Conservation (phyloP, 2,329 filamentous ascomycete species). For the Monosporascus sp. region DNA sequence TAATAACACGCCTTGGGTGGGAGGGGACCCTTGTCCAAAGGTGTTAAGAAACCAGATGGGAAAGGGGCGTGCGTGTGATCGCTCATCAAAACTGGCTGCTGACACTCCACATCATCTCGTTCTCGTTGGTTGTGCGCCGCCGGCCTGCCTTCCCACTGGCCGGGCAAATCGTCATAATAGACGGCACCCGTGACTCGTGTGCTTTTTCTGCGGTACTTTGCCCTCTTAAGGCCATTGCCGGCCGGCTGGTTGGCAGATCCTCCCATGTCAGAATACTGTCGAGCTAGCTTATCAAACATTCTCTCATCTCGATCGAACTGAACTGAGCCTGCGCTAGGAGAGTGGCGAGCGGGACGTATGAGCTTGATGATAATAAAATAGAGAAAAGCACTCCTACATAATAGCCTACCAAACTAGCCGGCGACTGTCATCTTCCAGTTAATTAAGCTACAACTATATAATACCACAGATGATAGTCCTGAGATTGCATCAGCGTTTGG, state of each 20-base stretch:
- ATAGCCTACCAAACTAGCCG: not conserved
- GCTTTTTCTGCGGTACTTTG: constrained; percentile 13
- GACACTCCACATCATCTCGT: constrained; percentile 22
- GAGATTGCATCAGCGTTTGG: not conserved
- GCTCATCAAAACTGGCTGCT: constrained; percentile 15
- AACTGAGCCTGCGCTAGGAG: not conserved
- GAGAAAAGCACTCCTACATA: not conserved
- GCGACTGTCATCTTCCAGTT: not conserved
- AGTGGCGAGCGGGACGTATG: not conserved
- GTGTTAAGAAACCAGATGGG: constrained; percentile 10
- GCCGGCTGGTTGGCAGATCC: constrained; percentile 18
- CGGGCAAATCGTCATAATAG: constrained; percentile 27
- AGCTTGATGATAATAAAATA: not conserved
- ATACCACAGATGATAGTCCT: not conserved
- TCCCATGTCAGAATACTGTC: constrained; percentile 7
- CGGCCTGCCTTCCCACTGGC: constrained; percentile 16
- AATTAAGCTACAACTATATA: not conserved
- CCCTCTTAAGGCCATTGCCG: constrained; percentile 14
- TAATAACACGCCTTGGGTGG: constrained; percentile 20
- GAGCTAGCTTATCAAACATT: not conserved
- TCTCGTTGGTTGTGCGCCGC: constrained; percentile 13
- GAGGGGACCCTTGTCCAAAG: not conserved
- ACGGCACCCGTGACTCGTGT: constrained; percentile 29
- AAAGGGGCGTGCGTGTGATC: constrained; percentile 25
- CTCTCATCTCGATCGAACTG: not conserved